Percentiles rank a stretch among this genome's conserved stretches.
Conservation (phyloP, 164 flowering plant genomes). For the Liriodendron chinense region DNA sequence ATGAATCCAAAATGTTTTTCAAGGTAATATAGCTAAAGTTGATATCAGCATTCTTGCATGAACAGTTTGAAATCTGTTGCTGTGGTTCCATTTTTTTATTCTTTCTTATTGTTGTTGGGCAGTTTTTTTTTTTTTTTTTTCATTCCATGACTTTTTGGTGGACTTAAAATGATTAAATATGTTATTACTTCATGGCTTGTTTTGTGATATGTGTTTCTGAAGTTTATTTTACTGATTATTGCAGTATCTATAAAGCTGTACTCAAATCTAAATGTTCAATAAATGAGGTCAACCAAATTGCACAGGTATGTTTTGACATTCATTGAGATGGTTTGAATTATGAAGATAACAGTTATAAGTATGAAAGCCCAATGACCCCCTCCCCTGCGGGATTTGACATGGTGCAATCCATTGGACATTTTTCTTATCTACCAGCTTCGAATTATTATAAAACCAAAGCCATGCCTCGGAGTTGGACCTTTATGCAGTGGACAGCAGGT, state of each 20-base stretch:
- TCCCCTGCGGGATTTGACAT: background rate
- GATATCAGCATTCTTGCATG: too few relatives aligned
- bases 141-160: too few relatives aligned
- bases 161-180: too few relatives aligned
- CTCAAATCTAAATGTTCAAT: slow-evolving; percentile 77
- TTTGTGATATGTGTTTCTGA: background rate
- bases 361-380: too few relatives aligned
- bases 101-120: too few relatives aligned
- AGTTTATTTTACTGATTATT: slow-evolving; percentile 9
- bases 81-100: too few relatives aligned
- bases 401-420: background rate
- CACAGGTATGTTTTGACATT: slow-evolving; percentile 65
- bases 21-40: too few relatives aligned
- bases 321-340: slow-evolving; percentile 6
- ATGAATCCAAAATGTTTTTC: too few relatives aligned
- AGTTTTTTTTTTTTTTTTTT: too few relatives aligned
- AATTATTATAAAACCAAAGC: slow-evolving; percentile 80
- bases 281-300: slow-evolving; percentile 86
- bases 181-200: too few relatives aligned
- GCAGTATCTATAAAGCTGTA: slow-evolving; percentile 77
- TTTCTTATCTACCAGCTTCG: slow-evolving; percentile 60
- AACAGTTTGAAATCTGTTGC: too few relatives aligned
- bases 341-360: background rate
- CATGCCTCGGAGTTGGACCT: slow-evolving; percentile 73
- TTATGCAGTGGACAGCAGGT: slow-evolving; percentile 91